A percentile compares a stretch with the other conserved stretches of the same genome.
phyloP scores from a whole-genome alignment of 805 yeast genomes.

The Starmerella cellae region DNA sequence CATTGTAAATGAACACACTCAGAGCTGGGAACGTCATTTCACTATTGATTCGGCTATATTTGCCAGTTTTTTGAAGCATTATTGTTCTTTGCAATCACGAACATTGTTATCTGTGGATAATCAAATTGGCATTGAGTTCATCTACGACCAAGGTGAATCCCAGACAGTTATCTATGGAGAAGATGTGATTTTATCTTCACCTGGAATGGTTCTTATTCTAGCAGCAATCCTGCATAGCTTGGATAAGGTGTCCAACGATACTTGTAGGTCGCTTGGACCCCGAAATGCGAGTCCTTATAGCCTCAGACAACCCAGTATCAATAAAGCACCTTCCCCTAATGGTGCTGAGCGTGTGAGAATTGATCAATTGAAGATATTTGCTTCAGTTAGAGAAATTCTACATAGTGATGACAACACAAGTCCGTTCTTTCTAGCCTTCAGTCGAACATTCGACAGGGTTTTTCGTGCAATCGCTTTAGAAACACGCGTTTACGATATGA shows the following conservation, averaged over 20 bases:
- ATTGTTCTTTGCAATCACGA: constrained; percentile 27
- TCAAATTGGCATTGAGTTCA: constrained; percentile 5
- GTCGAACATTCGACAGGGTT: constrained; percentile 29
- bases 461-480: constrained; percentile 27
- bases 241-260: constrained; percentile 15
- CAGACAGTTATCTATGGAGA: constrained; percentile 2
- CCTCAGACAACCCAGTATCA: not conserved
- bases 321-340: not conserved
- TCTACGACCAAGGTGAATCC: constrained; percentile 6
- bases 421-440: constrained; percentile 25
- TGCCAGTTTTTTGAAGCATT: constrained; percentile 32
- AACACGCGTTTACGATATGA: constrained; percentile 28
- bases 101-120: constrained; percentile 15
- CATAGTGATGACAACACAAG: constrained; percentile 27
- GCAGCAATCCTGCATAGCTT: constrained; percentile 21
- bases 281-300: constrained; percentile 11
- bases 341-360: constrained; percentile 17
- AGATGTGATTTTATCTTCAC: constrained; percentile 16
- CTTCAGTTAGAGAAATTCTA: constrained; percentile 29
- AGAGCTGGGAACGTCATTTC: constrained; percentile 28
- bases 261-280: constrained; percentile 3
- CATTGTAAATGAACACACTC: not conserved
- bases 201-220: constrained; percentile 25
- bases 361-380: constrained; percentile 27
- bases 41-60: constrained; percentile 28